Percentiles rank a stretch among this genome's conserved stretches.
These are phyloP conservation scores for Oryza officinalis DNA, from an alignment of 176 grass and related monocot genomes.

Conservation along the genomic window DNA sequence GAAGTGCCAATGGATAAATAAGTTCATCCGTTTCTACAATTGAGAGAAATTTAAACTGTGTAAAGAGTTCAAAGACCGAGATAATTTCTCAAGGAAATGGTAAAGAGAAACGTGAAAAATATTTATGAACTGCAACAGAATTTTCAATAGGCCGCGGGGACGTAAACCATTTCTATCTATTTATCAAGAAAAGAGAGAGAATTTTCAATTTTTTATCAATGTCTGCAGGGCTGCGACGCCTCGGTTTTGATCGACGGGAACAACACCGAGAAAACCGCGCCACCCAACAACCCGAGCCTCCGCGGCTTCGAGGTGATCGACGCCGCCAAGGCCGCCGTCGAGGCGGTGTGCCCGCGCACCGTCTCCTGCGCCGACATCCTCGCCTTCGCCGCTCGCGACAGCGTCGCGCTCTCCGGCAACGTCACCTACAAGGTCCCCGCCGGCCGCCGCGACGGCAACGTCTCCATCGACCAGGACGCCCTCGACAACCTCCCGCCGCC, in stretches of 20 bases:
- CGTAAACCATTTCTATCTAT: too few species aligned
- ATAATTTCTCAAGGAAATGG: too few species aligned
- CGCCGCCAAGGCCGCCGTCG: conserved; percentile 56
- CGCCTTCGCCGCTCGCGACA: conserved; percentile 61
- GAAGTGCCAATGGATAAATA: too few species aligned
- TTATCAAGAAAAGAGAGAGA: too few species aligned
- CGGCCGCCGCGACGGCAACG: conserved; percentile 53
- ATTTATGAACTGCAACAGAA: too few species aligned
- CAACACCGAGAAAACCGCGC: conserved; percentile 55
- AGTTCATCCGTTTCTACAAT: too few species aligned
- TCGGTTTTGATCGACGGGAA: conserved; percentile 74
- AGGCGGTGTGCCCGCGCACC: conserved; percentile 43
- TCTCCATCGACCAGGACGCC: conserved; percentile 23
- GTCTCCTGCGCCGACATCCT: conserved; percentile 70
- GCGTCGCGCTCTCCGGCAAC: conserved; percentile 35
- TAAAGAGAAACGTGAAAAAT: too few species aligned
- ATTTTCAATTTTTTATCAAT: not conserved
- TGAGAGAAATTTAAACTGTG: too few species aligned
- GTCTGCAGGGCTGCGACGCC: conserved; percentile 60
- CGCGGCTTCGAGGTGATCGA: conserved; percentile 64
- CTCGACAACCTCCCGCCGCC: conserved; percentile 42
- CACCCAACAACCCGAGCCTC: conserved; percentile 61
- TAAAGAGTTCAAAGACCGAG: too few species aligned
- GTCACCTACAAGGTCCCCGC: conserved; percentile 45
- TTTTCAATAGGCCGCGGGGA: too few species aligned